Evolutionary conservation across 1,139 yeast species (phyloP).

Genomic region (Kodamaea anthophila): DNA sequence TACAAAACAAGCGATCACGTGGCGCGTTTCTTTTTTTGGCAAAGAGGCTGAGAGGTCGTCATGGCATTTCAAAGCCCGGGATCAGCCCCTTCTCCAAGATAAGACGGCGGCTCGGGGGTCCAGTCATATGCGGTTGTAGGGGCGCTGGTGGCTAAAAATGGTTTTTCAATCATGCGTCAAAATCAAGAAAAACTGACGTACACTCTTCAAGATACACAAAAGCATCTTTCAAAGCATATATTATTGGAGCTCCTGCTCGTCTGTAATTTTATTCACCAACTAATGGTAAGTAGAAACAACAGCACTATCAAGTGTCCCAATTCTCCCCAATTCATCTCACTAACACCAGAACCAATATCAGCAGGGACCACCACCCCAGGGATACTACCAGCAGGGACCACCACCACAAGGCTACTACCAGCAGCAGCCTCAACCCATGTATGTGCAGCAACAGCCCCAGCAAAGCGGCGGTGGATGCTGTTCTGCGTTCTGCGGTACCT

Average conservation of each 20-base stretch:
- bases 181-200: too few relatives aligned
- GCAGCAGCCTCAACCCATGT: conserved; percentile 38
- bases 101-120: too few relatives aligned
- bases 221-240: too few relatives aligned
- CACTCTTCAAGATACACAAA: too few relatives aligned
- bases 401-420: conserved; percentile 23
- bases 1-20: conserved; percentile 1
- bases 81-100: too few relatives aligned
- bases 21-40: neutral
- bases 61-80: too few relatives aligned
- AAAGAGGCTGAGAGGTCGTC: conserved; percentile 4
- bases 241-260: too few relatives aligned
- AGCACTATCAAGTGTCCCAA: neutral
- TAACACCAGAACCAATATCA: conserved; percentile 11
- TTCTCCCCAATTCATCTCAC: neutral
- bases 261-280: too few relatives aligned
- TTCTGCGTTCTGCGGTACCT: conserved; percentile 35
- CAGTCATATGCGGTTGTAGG: too few relatives aligned
- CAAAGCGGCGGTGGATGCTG: conserved; percentile 31
- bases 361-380: conserved; percentile 20
- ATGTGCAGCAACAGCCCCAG: conserved; percentile 35
- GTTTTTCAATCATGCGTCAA: too few relatives aligned
- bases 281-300: too few relatives aligned
- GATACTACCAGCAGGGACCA: conserved; percentile 29
- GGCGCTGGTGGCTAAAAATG: too few relatives aligned